These are phyloP conservation scores for Lachancea sp. DNA, from an alignment of 805 yeast species.

Conservation along the genomic window DNA sequence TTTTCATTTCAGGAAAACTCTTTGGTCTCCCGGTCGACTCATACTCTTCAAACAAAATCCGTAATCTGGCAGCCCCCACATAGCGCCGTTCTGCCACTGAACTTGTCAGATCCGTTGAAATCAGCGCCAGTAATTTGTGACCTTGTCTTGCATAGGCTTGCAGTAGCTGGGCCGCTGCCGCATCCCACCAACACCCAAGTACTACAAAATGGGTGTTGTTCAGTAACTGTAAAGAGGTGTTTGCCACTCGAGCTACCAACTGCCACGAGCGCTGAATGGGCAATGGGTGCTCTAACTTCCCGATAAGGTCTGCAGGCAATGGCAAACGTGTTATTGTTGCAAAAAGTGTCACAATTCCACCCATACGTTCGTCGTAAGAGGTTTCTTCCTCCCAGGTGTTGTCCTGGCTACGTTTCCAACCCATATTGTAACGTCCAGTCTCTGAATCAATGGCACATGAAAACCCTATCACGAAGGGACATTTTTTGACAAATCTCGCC, in stretches of 20 bases:
- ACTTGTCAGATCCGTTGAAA: slow-evolving; percentile 49
- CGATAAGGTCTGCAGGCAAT: slow-evolving; percentile 28
- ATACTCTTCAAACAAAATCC: slow-evolving; percentile 80
- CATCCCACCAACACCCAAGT: slow-evolving; percentile 89
- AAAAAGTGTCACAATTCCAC: slow-evolving; percentile 80
- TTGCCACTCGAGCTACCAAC: slow-evolving; percentile 64
- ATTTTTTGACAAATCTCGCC: slow-evolving; percentile 85
- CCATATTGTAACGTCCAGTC: slow-evolving; percentile 79
- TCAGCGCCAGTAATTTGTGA: slow-evolving; percentile 45
- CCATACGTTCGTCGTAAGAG: slow-evolving; percentile 75
- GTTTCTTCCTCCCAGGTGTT: slow-evolving; percentile 48
- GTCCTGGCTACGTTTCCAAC: slow-evolving; percentile 58
- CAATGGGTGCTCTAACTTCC: slow-evolving; percentile 41
- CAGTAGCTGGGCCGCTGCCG: slow-evolving; percentile 53
- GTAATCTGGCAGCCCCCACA: slow-evolving; percentile 75
- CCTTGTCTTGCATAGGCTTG: slow-evolving; percentile 65
- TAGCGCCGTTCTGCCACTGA: slow-evolving; percentile 44
- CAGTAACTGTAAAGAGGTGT: slow-evolving; percentile 44
- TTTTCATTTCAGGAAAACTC: slow-evolving; percentile 33
- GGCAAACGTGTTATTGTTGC: slow-evolving; percentile 58
- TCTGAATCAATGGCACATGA: slow-evolving; percentile 70
- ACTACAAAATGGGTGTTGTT: slow-evolving; percentile 66
- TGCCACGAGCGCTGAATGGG: slow-evolving; percentile 60
- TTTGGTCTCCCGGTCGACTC: slow-evolving; percentile 39
- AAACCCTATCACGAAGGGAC: slow-evolving; percentile 84